Percentiles rank a stretch among this genome's conserved stretches.
These are phyloP conservation scores for Candida sojae DNA, from an alignment of 1,139 yeast genomes.

Conservation along the genomic window DNA sequence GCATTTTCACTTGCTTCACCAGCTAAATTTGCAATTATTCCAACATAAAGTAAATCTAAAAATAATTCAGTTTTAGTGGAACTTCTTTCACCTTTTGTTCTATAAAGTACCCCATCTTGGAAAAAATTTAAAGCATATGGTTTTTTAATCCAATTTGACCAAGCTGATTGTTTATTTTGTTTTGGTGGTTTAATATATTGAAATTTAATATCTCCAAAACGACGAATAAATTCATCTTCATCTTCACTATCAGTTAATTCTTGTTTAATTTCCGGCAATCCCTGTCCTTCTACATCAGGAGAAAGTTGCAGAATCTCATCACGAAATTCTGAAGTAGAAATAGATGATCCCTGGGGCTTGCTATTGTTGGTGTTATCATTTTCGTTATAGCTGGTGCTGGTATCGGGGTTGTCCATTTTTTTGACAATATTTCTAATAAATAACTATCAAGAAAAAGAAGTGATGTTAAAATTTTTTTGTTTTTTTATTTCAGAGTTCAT, in stretches of 20 bases:
- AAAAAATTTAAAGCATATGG: conserved; percentile 67
- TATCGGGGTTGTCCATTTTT: no score
- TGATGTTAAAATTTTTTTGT: no score
- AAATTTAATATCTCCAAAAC: conserved; percentile 53
- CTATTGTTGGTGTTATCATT: no score
- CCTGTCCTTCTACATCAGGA: conserved; percentile 3
- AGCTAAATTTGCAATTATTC: conserved; percentile 63
- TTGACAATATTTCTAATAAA: no score
- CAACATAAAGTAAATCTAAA: conserved; percentile 64
- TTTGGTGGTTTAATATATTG: conserved; percentile 50
- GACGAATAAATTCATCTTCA: conserved; percentile 48
- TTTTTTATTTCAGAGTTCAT: no score
- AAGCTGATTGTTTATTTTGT: conserved; percentile 19
- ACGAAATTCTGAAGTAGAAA: not conserved
- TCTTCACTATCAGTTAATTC: conserved; percentile 36
- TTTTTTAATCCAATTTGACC: conserved; percentile 41
- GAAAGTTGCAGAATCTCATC: not conserved
- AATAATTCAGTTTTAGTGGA: conserved; percentile 59
- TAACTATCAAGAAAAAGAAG: no score
- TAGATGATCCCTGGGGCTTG: not conserved
- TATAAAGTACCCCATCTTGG: conserved; percentile 55
- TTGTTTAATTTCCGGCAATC: conserved; percentile 9
- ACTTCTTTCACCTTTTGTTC: conserved; percentile 57
- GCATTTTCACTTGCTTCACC: conserved; percentile 55
- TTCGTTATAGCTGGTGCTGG: no score